Evolutionary conservation across 192 early-diverging fungal species (phyloP).

Genomic region (Mortierella alpina): DNA sequence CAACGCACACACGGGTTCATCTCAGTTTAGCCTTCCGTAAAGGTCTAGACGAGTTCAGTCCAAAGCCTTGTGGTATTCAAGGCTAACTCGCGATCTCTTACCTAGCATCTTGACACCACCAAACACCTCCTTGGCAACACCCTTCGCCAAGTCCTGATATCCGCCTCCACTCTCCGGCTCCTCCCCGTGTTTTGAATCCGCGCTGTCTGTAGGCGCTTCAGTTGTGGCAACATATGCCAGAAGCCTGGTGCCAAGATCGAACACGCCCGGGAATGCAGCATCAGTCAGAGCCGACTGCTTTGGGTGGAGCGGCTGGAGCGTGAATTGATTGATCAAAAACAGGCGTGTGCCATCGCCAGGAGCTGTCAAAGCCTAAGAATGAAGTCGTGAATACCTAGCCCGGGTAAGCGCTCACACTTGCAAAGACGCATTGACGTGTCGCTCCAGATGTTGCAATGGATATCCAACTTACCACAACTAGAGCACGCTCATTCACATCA

Average conservation of each 20-base stretch:
- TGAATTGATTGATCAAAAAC: conserved; percentile 61
- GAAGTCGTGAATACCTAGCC: too few relatives aligned
- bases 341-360: conserved; percentile 56
- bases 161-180: conserved; percentile 35
- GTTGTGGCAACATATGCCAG: conserved; percentile 77
- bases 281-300: conserved; percentile 62
- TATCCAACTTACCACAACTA: conserved; percentile 68
- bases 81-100: conserved; percentile 11
- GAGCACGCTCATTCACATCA: conserved; percentile 65
- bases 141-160: conserved; percentile 70
- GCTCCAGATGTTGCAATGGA: background rate
- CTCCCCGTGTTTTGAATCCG: conserved; percentile 65
- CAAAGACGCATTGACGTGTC: too few relatives aligned
- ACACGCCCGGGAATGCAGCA: conserved; percentile 61
- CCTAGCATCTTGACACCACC: conserved; percentile 81
- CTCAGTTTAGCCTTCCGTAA: background rate
- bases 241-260: conserved; percentile 73
- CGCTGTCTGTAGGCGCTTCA: conserved; percentile 54
- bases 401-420: too few relatives aligned
- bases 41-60: too few relatives aligned
- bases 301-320: conserved; percentile 50
- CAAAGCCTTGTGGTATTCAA: too few relatives aligned
- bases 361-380: conserved; percentile 20
- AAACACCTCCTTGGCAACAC: conserved; percentile 84
- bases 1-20: background rate